Evolutionary conservation across 1,284 basidiomycete species (phyloP).

Genomic region (Mycosarcoma mackinlayi): DNA sequence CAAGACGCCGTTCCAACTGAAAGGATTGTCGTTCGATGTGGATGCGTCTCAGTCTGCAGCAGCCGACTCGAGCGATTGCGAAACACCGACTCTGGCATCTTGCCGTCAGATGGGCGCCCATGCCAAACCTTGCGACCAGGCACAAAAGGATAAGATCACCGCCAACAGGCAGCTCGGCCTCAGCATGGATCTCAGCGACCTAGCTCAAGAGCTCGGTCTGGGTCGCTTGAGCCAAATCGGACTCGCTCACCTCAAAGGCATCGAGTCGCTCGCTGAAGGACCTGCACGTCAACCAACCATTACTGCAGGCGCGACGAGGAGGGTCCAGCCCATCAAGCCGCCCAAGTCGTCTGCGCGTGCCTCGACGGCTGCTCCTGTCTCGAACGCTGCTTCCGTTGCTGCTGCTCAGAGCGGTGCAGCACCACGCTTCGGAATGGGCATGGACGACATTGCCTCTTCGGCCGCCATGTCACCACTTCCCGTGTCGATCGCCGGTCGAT

Average conservation of each 20-base stretch:
- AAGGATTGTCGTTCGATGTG: constrained; percentile 4
- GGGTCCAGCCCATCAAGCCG: constrained; percentile 38
- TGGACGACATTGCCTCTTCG: constrained; percentile 32
- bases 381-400: constrained; percentile 3
- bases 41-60: constrained; percentile 1
- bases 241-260: constrained; percentile 30
- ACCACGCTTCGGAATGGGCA: constrained; percentile 23
- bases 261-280: constrained; percentile 30
- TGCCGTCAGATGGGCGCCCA: constrained; percentile 34
- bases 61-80: constrained; percentile 48
- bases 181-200: constrained; percentile 51
- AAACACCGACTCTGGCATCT: constrained; percentile 49
- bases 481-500: constrained; percentile 48
- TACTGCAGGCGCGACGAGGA: constrained; percentile 1
- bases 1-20: constrained; percentile 41
- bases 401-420: constrained; percentile 5
- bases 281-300: constrained; percentile 1
- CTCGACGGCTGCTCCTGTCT: neutral
- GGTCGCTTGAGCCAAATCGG: constrained; percentile 52
- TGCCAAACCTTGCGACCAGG: neutral
- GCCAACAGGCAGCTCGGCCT: constrained; percentile 37
- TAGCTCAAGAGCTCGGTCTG: constrained; percentile 48
- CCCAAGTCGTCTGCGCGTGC: constrained; percentile 46
- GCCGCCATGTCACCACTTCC: constrained; percentile 42
- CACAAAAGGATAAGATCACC: constrained; percentile 8